phyloP scores from a whole-genome alignment of 73 alveolate species.

The Paramecium sexaurelia region DNA sequence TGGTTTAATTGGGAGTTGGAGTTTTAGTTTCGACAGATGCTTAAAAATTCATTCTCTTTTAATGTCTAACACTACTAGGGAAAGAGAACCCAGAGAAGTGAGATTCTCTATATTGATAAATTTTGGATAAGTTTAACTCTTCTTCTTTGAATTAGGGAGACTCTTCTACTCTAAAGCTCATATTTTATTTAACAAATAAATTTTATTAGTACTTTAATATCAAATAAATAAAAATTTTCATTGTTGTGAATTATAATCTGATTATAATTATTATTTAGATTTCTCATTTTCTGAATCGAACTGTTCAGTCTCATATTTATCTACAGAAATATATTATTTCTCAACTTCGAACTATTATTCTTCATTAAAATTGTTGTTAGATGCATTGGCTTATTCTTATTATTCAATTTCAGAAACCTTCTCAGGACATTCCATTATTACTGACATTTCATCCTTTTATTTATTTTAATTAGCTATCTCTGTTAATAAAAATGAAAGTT shows the following conservation, averaged over 20 bases:
- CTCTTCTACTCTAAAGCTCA: constrained; percentile 23
- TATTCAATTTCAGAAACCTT: not conserved
- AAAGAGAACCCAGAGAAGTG: constrained; percentile 33
- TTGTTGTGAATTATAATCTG: not conserved
- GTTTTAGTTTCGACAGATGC: constrained; percentile 20
- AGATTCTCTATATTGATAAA: not conserved
- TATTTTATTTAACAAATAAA: constrained; percentile 13
- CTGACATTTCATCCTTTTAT: not conserved
- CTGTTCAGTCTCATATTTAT: not conserved
- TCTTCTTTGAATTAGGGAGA: constrained; percentile 10
- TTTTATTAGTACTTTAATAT: not conserved
- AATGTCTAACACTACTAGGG: constrained; percentile 29
- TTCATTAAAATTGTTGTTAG: not conserved
- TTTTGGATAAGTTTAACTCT: constrained; percentile 3
- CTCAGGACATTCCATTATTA: not conserved
- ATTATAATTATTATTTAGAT: not conserved
- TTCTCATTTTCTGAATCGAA: not conserved
- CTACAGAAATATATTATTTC: not conserved
- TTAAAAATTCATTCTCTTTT: not conserved
- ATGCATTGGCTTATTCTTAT: not conserved
- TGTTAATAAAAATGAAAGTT: not conserved
- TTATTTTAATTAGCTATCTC: not conserved
- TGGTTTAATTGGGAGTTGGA: constrained; percentile 16
- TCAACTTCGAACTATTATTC: not conserved
- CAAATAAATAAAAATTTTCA: not conserved